These are phyloP conservation scores for Didymella exigua DNA, from an alignment of 2,329 filamentous ascomycete species.

Conservation along the genomic window DNA sequence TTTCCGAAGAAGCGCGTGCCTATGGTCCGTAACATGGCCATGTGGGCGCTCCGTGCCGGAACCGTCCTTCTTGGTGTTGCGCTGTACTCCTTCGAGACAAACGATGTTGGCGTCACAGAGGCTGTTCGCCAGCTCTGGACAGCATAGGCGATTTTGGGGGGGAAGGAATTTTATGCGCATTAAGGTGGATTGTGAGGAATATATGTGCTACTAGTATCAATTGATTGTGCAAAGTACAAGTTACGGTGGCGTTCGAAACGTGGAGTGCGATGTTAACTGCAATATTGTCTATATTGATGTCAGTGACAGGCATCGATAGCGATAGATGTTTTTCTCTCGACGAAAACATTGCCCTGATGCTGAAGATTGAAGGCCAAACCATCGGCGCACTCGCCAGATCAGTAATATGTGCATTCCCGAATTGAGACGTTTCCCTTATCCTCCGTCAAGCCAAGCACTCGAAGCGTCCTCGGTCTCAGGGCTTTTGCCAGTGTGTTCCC, in stretches of 20 bases:
- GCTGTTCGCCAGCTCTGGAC: slow-evolving; percentile 87
- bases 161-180: not conserved
- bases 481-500: not conserved
- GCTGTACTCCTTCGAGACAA: slow-evolving; percentile 98
- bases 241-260: not conserved
- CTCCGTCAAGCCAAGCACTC: not conserved
- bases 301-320: too few relatives aligned
- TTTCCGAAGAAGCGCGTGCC: slow-evolving; percentile 75
- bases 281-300: not conserved
- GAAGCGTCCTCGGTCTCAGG: not conserved
- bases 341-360: too few relatives aligned
- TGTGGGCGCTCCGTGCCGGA: slow-evolving; percentile 78
- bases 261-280: too few relatives aligned
- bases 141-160: slow-evolving; percentile 58
- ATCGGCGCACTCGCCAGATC: not conserved
- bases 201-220: slow-evolving; percentile 15
- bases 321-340: too few relatives aligned
- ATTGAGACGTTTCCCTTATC: not conserved
- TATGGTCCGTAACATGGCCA: slow-evolving; percentile 67
- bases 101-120: slow-evolving; percentile 93
- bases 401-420: not conserved
- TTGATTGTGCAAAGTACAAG: not conserved
- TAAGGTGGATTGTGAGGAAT: slow-evolving; percentile 15
- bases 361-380: not conserved
- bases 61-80: slow-evolving; percentile 85